phyloP scores from a whole-genome alignment of 306 rosid species.

The Abrus precatorius region DNA sequence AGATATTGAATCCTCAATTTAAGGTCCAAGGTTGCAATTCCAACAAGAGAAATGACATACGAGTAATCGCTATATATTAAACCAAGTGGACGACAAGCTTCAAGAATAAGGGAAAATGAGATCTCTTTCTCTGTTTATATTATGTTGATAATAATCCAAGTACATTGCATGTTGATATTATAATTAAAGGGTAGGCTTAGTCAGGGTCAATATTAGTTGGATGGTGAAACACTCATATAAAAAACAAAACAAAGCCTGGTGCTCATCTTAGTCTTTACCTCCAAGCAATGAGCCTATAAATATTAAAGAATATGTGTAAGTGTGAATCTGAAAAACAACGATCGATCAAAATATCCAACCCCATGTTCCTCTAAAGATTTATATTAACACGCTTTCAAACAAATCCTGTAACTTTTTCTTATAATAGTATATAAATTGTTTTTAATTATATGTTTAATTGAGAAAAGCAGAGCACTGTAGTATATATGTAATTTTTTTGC shows the following conservation, averaged over 20 bases:
- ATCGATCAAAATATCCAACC: background rate
- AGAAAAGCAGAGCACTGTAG: too few relatives aligned
- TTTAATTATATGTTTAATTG: too few relatives aligned
- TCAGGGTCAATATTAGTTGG: constrained; percentile 43
- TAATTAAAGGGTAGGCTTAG: constrained; percentile 5
- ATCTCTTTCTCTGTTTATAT: constrained; percentile 1
- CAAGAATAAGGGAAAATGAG: constrained; percentile 4
- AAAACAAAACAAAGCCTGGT: background rate
- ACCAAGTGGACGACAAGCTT: constrained; percentile 43
- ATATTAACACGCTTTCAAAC: background rate
- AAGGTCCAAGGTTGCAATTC: constrained; percentile 24
- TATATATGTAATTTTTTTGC: too few relatives aligned
- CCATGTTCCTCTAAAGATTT: background rate
- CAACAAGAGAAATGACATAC: too few relatives aligned
- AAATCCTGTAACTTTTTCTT: too few relatives aligned
- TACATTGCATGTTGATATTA: constrained; percentile 39
- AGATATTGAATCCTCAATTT: constrained; percentile 10
- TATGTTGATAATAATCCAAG: constrained; percentile 11
- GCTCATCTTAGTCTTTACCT: background rate
- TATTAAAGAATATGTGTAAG: background rate
- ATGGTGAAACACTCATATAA: background rate
- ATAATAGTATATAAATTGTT: too few relatives aligned
- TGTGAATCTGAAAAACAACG: background rate
- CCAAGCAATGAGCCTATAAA: constrained; percentile 2
- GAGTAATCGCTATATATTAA: background rate